phyloP scores from a whole-genome alignment of 2,329 filamentous ascomycete genomes.

The Aspergillus nomiae region DNA sequence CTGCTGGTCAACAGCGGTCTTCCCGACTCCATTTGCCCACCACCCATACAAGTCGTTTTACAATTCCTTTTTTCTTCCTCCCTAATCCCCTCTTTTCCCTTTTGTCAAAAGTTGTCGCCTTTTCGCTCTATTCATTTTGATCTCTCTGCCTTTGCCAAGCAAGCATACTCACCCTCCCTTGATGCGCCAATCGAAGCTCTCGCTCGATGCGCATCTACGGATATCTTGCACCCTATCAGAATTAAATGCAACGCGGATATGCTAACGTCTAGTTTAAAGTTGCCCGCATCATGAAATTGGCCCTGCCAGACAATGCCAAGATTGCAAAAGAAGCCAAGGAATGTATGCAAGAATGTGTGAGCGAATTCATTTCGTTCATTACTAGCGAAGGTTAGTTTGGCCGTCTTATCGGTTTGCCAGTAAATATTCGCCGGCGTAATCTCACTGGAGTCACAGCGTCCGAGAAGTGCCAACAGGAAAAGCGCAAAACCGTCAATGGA shows the following conservation, averaged over 20 bases:
- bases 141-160: not conserved
- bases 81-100: not conserved
- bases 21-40: slow-evolving; percentile 31
- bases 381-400: slow-evolving; percentile 85
- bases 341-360: slow-evolving; percentile 99
- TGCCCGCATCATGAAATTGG: slow-evolving; percentile 98
- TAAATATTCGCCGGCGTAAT: slow-evolving; percentile 1
- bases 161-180: not conserved
- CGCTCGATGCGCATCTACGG: not conserved
- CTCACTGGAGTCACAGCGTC: slow-evolving; percentile 62
- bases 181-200: not conserved
- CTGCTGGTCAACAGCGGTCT: slow-evolving; percentile 31
- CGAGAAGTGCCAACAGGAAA: slow-evolving; percentile 99
- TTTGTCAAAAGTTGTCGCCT: not conserved
- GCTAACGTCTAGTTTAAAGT: slow-evolving; percentile 74
- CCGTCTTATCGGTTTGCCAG: not conserved
- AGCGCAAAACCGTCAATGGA: slow-evolving; percentile 98
- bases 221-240: not conserved
- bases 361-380: slow-evolving; percentile 99
- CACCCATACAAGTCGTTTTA: slow-evolving; percentile 25
- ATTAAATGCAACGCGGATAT: not conserved
- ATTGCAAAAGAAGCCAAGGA: slow-evolving; percentile 99
- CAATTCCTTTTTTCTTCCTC: not conserved
- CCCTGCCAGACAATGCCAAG: slow-evolving; percentile 95
- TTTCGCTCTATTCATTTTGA: not conserved